A percentile compares a stretch with the other conserved stretches of the same genome.
Evolutionary conservation across 768 basidiomycete genomes (phyloP).

Genomic region (Tricholoma hemisulphureum): DNA sequence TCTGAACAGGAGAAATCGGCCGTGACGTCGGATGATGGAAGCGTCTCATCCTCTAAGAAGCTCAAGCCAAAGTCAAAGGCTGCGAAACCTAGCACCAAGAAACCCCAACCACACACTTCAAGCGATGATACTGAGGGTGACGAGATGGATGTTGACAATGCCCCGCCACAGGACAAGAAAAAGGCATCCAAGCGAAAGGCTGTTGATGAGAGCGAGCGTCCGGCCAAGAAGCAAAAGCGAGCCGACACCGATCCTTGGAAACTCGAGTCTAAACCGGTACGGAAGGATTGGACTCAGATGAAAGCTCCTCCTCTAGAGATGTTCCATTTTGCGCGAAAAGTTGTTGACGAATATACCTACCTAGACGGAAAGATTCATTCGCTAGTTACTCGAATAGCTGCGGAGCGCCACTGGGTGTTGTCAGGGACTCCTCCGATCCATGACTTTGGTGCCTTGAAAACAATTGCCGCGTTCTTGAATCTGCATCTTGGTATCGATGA

Average conservation of each 20-base stretch:
- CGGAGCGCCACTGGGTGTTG: slow-evolving; percentile 89
- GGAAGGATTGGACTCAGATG: slow-evolving; percentile 76
- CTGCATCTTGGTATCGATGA: slow-evolving; percentile 93
- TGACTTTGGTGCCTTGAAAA: slow-evolving; percentile 88
- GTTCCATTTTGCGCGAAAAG: slow-evolving; percentile 86
- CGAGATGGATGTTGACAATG: slow-evolving; percentile 61
- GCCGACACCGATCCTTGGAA: slow-evolving; percentile 78
- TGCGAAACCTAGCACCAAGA: slow-evolving; percentile 13
- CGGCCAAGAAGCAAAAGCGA: slow-evolving; percentile 60
- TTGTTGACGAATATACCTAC: slow-evolving; percentile 96
- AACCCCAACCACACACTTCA: slow-evolving; percentile 22
- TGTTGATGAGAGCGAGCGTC: slow-evolving; percentile 36
- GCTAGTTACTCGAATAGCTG: slow-evolving; percentile 71
- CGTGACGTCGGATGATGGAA: slow-evolving; percentile 35
- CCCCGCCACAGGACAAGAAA: slow-evolving; percentile 32
- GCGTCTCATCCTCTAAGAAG: slow-evolving; percentile 13
- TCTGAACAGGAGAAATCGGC: slow-evolving; percentile 34
- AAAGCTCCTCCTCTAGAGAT: slow-evolving; percentile 83
- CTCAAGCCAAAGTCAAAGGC: slow-evolving; percentile 30
- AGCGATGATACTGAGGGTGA: slow-evolving; percentile 29
- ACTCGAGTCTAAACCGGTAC: slow-evolving; percentile 58
- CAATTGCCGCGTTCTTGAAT: slow-evolving; percentile 83
- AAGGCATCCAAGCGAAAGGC: slow-evolving; percentile 39
- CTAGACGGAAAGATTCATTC: slow-evolving; percentile 77
- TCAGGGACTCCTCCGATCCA: slow-evolving; percentile 94